Evolutionary conservation across 768 basidiomycete species (phyloP).

Genomic region (Termitomyces sp.): DNA sequence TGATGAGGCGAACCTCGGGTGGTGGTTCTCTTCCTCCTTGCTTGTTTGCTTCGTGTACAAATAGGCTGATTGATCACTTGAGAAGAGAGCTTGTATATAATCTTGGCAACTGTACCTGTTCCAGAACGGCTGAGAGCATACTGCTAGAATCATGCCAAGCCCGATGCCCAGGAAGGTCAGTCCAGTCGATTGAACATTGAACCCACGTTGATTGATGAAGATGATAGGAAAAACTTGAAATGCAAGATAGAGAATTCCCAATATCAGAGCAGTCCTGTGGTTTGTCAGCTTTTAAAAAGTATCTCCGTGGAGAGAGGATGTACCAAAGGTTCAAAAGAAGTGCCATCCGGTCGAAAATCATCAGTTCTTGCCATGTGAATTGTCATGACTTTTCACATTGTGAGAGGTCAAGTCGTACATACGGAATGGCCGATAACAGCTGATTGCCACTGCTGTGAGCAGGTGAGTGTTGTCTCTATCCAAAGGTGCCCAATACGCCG

Average conservation of each 20-base stretch:
- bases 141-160: constrained; percentile 46
- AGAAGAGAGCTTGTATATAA: constrained; percentile 16
- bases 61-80: background rate
- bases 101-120: constrained; percentile 37
- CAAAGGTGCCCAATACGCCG: constrained; percentile 50
- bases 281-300: background rate
- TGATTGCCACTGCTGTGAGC: constrained; percentile 41
- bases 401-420: constrained; percentile 20
- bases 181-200: constrained; percentile 47
- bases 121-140: constrained; percentile 51
- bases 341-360: constrained; percentile 71
- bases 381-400: background rate
- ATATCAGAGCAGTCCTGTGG: constrained; percentile 52
- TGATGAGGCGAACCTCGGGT: constrained; percentile 60
- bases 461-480: constrained; percentile 48
- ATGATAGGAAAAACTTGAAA: constrained; percentile 59
- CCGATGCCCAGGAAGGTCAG: constrained; percentile 60
- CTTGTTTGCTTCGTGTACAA: constrained; percentile 18
- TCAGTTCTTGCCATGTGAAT: constrained; percentile 37
- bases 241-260: constrained; percentile 58
- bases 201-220: constrained; percentile 42
- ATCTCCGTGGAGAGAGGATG: constrained; percentile 8
- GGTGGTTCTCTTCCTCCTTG: constrained; percentile 43
- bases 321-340: constrained; percentile 68
- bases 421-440: constrained; percentile 73